A percentile compares a stretch with the other conserved stretches of the same genome.
Conservation (phyloP, 169 alveolate species). For the Babesia ovis region DNA sequence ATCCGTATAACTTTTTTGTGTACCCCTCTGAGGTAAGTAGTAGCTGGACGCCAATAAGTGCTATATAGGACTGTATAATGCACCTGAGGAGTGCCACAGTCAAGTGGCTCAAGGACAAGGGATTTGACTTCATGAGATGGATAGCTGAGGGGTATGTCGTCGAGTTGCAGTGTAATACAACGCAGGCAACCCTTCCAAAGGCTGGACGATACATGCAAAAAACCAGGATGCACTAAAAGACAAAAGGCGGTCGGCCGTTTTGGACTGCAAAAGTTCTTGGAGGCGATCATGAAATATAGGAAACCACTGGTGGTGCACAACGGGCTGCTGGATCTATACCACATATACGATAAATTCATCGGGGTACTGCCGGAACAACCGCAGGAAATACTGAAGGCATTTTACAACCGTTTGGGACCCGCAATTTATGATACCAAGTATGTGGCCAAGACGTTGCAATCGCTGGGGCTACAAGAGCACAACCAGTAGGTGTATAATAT, state of each 20-base stretch:
- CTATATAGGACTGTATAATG: slow-evolving; percentile 35
- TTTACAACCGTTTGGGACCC: slow-evolving; percentile 58
- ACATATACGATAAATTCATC: slow-evolving; percentile 67
- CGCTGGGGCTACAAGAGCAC: not conserved
- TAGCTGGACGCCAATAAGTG: not conserved
- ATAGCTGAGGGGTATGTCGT: slow-evolving; percentile 55
- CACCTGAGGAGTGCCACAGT: slow-evolving; percentile 34
- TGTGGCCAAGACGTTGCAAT: slow-evolving; percentile 48
- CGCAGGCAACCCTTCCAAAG: slow-evolving; percentile 31
- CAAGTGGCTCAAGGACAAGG: slow-evolving; percentile 52
- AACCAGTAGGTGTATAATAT: not conserved
- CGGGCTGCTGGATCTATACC: slow-evolving; percentile 72
- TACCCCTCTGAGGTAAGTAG: slow-evolving; percentile 37
- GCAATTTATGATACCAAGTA: slow-evolving; percentile 73
- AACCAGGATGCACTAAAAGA: not conserved
- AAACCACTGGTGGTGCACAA: slow-evolving; percentile 76
- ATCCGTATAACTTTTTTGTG: slow-evolving; percentile 70
- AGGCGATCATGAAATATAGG: slow-evolving; percentile 51
- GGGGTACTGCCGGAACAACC: slow-evolving; percentile 63
- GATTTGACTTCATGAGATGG: slow-evolving; percentile 58
- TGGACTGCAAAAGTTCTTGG: slow-evolving; percentile 62
- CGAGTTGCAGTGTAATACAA: not conserved
- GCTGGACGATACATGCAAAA: not conserved
- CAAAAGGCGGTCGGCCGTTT: not conserved
- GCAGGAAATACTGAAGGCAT: slow-evolving; percentile 37